Evolutionary conservation across 2,329 filamentous ascomycete genomes (phyloP).

Genomic region (Orbilia oligospora): DNA sequence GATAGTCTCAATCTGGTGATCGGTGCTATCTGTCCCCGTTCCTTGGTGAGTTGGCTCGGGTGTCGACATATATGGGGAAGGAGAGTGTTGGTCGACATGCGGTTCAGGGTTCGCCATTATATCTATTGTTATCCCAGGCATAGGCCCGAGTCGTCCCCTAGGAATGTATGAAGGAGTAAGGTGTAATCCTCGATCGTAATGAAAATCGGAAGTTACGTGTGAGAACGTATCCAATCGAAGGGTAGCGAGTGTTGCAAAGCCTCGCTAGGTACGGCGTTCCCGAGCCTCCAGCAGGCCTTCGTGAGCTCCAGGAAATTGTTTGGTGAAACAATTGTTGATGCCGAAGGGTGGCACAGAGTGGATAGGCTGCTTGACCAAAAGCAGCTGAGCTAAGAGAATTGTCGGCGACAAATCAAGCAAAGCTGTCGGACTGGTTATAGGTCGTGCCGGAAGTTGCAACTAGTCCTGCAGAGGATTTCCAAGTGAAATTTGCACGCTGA

Average conservation of each 20-base stretch:
- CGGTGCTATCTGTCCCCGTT: slow-evolving; percentile 32
- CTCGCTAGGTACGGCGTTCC: slow-evolving; percentile 31
- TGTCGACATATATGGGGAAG: slow-evolving; percentile 54
- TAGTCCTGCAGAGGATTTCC: not conserved
- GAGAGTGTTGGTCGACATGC: slow-evolving; percentile 44
- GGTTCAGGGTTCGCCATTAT: slow-evolving; percentile 60
- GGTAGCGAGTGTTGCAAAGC: slow-evolving; percentile 11
- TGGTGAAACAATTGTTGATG: slow-evolving; percentile 42
- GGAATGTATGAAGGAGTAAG: slow-evolving; percentile 4
- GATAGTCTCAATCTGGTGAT: slow-evolving; percentile 43
- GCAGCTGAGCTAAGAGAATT: slow-evolving; percentile 14
- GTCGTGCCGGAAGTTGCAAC: slow-evolving; percentile 16
- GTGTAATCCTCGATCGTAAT: slow-evolving; percentile 7
- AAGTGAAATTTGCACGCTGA: not conserved
- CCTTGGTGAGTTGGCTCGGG: slow-evolving; percentile 36
- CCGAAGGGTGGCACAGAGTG: slow-evolving; percentile 50
- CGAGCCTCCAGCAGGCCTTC: slow-evolving; percentile 29
- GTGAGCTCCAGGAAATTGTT: slow-evolving; percentile 9
- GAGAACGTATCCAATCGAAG: slow-evolving; percentile 18
- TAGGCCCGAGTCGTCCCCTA: slow-evolving; percentile 42
- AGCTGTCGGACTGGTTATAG: slow-evolving; percentile 1
- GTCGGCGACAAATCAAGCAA: slow-evolving; percentile 7
- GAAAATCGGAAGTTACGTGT: not conserved
- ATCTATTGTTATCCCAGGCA: slow-evolving; percentile 48
- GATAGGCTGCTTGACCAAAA: slow-evolving; percentile 1